A percentile compares a stretch with the other conserved stretches of the same genome.
Conservation (phyloP, 2,329 filamentous ascomycete species). For the Pseudogymnoascus sp. region DNA sequence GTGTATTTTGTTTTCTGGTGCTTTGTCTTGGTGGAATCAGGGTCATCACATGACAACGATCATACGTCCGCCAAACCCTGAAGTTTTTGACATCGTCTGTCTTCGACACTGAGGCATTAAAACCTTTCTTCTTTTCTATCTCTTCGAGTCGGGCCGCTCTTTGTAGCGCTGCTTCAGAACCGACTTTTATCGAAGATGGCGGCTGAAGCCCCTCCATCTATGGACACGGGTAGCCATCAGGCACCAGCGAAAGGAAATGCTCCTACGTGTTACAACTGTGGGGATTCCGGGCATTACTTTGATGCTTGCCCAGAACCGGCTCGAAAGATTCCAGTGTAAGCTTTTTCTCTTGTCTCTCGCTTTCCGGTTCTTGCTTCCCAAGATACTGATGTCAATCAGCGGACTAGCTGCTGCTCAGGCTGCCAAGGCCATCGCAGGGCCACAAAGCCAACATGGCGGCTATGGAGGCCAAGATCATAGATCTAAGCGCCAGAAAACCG, state of each 20-base stretch:
- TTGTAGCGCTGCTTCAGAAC: not conserved
- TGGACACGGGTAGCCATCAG: not conserved
- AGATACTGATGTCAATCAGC: conserved; percentile 13
- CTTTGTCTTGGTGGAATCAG: not conserved
- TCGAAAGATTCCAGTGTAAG: conserved; percentile 42
- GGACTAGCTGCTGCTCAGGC: conserved; percentile 13
- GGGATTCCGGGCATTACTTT: conserved; percentile 41
- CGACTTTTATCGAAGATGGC: not conserved
- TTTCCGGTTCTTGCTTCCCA: conserved; percentile 11
- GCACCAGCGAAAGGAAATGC: conserved; percentile 3
- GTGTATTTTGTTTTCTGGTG: not conserved
- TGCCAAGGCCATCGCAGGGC: conserved; percentile 1
- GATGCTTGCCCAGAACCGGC: conserved; percentile 45
- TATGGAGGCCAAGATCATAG: conserved; percentile 11
- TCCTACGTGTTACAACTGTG: conserved; percentile 45
- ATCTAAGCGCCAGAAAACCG: conserved; percentile 24
- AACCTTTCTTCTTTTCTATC: not conserved
- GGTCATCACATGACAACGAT: conserved; percentile 1
- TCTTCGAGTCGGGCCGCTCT: not conserved
- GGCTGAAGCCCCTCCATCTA: not conserved
- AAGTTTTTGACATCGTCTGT: not conserved
- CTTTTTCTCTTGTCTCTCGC: conserved; percentile 16
- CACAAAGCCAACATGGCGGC: not conserved
- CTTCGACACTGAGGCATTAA: not conserved
- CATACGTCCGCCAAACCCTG: not conserved